A percentile compares a stretch with the other conserved stretches of the same genome.
Conservation (phyloP, 2,329 filamentous ascomycete species). For the Arthrobotrys sinensis region DNA sequence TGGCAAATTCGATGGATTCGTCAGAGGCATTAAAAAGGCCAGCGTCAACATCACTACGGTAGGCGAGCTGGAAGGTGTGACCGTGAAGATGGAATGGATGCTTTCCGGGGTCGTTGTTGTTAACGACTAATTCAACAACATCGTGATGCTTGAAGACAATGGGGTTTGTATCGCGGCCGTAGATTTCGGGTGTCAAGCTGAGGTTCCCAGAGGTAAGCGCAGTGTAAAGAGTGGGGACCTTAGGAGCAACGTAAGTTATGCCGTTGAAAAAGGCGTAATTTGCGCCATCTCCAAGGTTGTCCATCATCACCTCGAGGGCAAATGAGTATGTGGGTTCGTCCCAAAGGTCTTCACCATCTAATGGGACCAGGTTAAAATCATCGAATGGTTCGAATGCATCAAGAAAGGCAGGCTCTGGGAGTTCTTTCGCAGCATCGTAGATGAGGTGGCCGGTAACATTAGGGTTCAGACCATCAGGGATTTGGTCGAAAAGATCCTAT, state of each 20-base stretch:
- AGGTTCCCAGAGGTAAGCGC: constrained; percentile 75
- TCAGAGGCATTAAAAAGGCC: constrained; percentile 72
- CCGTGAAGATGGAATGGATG: constrained; percentile 73
- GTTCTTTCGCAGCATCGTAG: constrained; percentile 71
- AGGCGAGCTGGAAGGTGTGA: constrained; percentile 78
- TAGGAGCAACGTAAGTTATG: constrained; percentile 80
- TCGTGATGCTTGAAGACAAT: constrained; percentile 65
- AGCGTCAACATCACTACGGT: constrained; percentile 74
- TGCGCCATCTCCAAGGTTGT: constrained; percentile 78
- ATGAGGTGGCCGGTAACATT: constrained; percentile 78
- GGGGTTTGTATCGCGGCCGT: constrained; percentile 77
- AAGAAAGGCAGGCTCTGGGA: constrained; percentile 72
- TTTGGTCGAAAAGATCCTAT: constrained; percentile 77
- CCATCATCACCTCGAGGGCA: constrained; percentile 77
- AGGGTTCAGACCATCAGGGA: constrained; percentile 79
- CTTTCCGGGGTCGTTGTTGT: constrained; percentile 68
- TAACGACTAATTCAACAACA: constrained; percentile 69
- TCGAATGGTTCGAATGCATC: constrained; percentile 79
- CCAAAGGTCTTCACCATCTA: constrained; percentile 76
- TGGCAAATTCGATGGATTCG: constrained; percentile 70
- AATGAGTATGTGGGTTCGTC: constrained; percentile 76
- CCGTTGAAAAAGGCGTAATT: constrained; percentile 83
- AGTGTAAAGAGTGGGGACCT: constrained; percentile 85
- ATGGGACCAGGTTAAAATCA: constrained; percentile 79
- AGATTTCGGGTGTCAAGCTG: constrained; percentile 74